phyloP scores from a whole-genome alignment of 1,284 basidiomycete species.

The Pseudozyma sp. region DNA sequence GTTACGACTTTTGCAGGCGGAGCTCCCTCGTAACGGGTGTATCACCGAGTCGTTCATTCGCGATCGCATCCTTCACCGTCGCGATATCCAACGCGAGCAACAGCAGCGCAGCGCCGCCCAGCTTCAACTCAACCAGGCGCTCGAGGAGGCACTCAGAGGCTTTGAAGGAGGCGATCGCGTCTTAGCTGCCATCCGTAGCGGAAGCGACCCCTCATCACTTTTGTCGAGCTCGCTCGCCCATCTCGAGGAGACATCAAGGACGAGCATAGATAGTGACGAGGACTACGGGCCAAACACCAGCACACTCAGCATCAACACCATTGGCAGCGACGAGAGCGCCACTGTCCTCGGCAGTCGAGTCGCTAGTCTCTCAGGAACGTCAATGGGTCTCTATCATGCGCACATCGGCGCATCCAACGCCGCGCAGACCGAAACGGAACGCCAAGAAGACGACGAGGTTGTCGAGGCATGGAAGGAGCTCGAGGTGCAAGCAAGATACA shows the following conservation, averaged over 20 bases:
- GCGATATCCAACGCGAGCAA: constrained; percentile 13
- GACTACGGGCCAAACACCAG: constrained; percentile 42
- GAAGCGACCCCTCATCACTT: background rate
- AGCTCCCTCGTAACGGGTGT: constrained; percentile 15
- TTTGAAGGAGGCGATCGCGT: constrained; percentile 34
- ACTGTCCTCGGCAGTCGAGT: constrained; percentile 43
- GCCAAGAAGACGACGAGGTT: constrained; percentile 40
- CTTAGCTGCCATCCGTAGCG: constrained; percentile 32
- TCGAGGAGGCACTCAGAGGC: constrained; percentile 43
- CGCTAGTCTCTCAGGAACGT: constrained; percentile 31
- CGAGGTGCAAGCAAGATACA: constrained; percentile 42
- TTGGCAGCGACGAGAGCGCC: constrained; percentile 49
- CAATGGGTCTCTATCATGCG: constrained; percentile 21
- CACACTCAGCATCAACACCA: constrained; percentile 48
- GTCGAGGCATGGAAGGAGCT: constrained; percentile 42
- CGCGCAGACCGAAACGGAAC: constrained; percentile 6
- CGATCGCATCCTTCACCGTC: constrained; percentile 18
- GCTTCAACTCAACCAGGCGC: constrained; percentile 42
- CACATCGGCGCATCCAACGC: background rate
- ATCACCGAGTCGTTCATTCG: constrained; percentile 25
- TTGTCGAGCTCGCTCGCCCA: background rate
- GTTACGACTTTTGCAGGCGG: constrained; percentile 17
- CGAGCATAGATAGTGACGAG: constrained; percentile 42
- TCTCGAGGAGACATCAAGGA: constrained; percentile 8
- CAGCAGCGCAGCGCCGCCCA: constrained; percentile 34